Base-by-base conservation (phyloP, 1,139 yeast genomes). In the Geotrichum phurueaensis region DNA sequence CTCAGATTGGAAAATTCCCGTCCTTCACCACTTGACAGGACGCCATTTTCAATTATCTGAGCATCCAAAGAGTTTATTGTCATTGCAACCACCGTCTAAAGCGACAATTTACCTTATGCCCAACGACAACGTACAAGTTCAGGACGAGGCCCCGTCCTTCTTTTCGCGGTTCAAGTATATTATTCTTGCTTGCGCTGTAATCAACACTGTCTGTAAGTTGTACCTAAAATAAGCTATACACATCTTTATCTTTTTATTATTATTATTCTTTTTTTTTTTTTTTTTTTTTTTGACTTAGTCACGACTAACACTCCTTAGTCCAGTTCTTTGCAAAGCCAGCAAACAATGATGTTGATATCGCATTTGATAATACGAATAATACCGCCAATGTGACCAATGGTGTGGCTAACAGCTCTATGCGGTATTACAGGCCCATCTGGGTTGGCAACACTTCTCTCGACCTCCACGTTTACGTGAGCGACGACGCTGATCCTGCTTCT, bases 81-180 rank as follows among this genome's bases (percentile, higher is more conserved):
- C 27, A 18, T 47, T 27, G 15, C 47, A 20, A 49, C 45, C 52
- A 23, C 13, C 31, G 18, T 20, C 52, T 12, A 23, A 9, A 23
- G n/a, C 45, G 22, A 20, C 27, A 23, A 13, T 27, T 23, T 12
- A 49, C 27, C 18, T 2, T n/a, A 54, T 54, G 57, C 57, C 57
- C 7, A 48, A 47, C 47, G 57, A 25, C 15, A 29, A 54, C 52
- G 57, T 31, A 10, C 31, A 54, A 31, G 43, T 20, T 27, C 52
- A 47, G 5, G 60, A 31, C n/a, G 58, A 54, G 43, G 33, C 33
- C 1, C 39, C 61, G 23, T 43, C 56, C 22, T 20, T 59, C 20
- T 51, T 56, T 52, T 51, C 59, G 10, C 36, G 54, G 20, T 52
- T 51, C 48, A 59, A 59, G 45, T 59, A 58, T 58, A 20, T 59